Evolutionary conservation across 1,284 basidiomycete genomes (phyloP).

Genomic region (Pascua guehoae): DNA sequence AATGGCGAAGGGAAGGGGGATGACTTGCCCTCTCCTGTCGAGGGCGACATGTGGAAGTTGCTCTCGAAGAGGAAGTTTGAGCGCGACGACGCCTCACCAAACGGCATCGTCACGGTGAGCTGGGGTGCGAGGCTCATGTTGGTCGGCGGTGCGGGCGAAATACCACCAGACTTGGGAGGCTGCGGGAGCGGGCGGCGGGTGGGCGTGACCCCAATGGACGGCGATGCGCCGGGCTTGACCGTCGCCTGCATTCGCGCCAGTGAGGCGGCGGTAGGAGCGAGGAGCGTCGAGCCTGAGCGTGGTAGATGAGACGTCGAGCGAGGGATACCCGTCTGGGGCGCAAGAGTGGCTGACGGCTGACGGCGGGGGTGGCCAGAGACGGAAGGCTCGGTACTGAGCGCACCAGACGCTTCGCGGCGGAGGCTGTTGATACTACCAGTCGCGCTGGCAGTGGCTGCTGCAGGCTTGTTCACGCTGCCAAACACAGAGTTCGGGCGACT

Average conservation of each 20-base stretch:
- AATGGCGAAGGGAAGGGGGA: not conserved
- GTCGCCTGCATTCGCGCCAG: constrained; percentile 45
- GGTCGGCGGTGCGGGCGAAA: not conserved
- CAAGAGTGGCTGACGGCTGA: too few relatives aligned
- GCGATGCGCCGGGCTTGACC: constrained; percentile 26
- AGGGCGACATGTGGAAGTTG: constrained; percentile 16
- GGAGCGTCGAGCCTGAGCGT: constrained; percentile 21
- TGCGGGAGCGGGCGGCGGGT: constrained; percentile 10
- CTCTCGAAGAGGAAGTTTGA: constrained; percentile 21
- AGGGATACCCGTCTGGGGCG: not conserved
- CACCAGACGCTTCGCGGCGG: too few relatives aligned
- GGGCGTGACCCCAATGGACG: constrained; percentile 5
- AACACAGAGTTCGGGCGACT: too few relatives aligned
- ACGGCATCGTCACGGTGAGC: constrained; percentile 16
- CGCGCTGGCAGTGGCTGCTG: too few relatives aligned
- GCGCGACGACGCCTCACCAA: constrained; percentile 32
- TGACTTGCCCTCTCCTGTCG: not conserved
- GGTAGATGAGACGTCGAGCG: too few relatives aligned
- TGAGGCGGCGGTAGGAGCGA: constrained; percentile 39
- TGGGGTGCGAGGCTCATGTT: not conserved
- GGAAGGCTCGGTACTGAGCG: too few relatives aligned
- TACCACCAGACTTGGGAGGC: constrained; percentile 1
- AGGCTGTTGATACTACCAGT: too few relatives aligned
- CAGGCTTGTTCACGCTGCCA: too few relatives aligned
- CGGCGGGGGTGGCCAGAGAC: too few relatives aligned